phyloP scores from a whole-genome alignment of 768 basidiomycete genomes.

The Mycena indigotica region DNA sequence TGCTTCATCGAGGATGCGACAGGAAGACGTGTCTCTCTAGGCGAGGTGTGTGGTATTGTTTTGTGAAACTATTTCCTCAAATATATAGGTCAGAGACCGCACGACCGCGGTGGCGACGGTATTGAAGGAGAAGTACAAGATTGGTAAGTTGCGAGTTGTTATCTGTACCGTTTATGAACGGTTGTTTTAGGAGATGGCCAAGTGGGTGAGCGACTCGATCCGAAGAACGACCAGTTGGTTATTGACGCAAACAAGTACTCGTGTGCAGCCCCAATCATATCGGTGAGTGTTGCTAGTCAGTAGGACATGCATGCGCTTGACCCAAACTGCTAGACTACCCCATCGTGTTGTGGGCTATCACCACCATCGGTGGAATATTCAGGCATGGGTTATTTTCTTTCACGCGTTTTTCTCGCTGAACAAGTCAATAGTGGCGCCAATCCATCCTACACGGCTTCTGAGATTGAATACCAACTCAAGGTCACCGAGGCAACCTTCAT shows the following conservation, averaged over 20 bases:
- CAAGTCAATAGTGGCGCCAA: conserved; percentile 51
- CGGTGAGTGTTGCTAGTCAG: conserved; percentile 34
- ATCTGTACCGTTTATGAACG: too few relatives aligned
- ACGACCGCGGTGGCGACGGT: conserved; percentile 46
- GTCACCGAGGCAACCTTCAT: conserved; percentile 45
- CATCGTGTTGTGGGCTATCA: conserved; percentile 51
- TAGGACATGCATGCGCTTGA: neutral
- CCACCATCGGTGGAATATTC: conserved; percentile 52
- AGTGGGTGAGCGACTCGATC: conserved; percentile 50
- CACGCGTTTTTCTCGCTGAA: neutral
- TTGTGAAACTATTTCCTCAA: too few relatives aligned
- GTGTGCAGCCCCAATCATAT: conserved; percentile 57
- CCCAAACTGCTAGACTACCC: conserved; percentile 48
- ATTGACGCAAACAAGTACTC: conserved; percentile 39
- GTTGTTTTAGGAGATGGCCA: too few relatives aligned
- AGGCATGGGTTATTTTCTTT: conserved; percentile 39
- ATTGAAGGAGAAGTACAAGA: conserved; percentile 34
- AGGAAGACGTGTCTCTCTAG: conserved; percentile 39
- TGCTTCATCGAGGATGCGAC: conserved; percentile 58
- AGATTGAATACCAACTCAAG: conserved; percentile 54
- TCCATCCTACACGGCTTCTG: conserved; percentile 53
- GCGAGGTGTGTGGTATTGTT: conserved; percentile 36
- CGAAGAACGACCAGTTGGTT: too few relatives aligned
- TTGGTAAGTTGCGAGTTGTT: too few relatives aligned
- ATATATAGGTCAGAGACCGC: conserved; percentile 40